Percentiles rank a stretch among this genome's conserved stretches.
Conservation (phyloP, 306 rosid genomes). For the Purshia tridentata region DNA sequence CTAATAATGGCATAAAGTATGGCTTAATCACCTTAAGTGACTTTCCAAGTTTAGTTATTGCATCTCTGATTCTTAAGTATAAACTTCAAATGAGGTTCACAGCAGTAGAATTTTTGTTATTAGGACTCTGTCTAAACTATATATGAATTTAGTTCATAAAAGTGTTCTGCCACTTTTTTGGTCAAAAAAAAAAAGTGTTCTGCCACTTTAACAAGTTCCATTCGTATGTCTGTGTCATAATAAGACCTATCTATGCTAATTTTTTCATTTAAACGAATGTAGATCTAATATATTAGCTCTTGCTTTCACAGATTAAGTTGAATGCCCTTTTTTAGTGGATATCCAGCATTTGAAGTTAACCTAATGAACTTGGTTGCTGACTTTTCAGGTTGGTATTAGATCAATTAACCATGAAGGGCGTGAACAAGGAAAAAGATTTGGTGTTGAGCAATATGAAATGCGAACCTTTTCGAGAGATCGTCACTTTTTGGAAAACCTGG, state of each 20-base stretch:
- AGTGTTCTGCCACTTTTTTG: background rate
- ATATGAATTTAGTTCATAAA: background rate
- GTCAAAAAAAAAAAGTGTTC: background rate
- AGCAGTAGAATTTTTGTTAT: background rate
- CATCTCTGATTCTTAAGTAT: background rate
- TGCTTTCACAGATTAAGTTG: background rate
- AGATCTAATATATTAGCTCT: background rate
- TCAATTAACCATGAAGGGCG: slow-evolving; percentile 85
- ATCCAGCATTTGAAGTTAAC: background rate
- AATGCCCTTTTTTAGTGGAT: slow-evolving; percentile 7
- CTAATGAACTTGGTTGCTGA: slow-evolving; percentile 21
- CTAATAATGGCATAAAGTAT: background rate
- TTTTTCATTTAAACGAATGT: background rate
- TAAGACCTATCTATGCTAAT: background rate
- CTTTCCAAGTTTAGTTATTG: background rate
- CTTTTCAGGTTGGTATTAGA: slow-evolving; percentile 82
- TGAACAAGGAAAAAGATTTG: slow-evolving; percentile 80
- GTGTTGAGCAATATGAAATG: slow-evolving; percentile 96
- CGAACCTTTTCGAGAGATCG: slow-evolving; percentile 81
- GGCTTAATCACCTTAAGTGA: background rate
- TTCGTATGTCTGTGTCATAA: too few species aligned
- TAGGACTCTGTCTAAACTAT: background rate
- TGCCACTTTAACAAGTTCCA: background rate
- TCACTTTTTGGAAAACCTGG: slow-evolving; percentile 73
- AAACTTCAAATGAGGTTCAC: background rate